Conservation (phyloP, 306 rosid species). For the Potentilla sterilis region DNA sequence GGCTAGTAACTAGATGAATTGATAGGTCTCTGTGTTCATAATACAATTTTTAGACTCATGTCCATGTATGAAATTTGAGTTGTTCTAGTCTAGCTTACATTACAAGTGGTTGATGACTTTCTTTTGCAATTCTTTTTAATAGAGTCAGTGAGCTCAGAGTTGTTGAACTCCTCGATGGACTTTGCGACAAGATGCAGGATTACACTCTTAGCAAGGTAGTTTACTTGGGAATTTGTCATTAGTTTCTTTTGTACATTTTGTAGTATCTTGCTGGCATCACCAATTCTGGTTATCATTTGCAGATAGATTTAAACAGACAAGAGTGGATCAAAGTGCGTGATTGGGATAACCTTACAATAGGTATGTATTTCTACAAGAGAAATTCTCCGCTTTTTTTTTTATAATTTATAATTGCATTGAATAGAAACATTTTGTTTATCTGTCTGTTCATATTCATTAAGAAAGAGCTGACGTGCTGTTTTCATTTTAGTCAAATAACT, state of each 20-base stretch:
- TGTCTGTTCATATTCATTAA: background rate
- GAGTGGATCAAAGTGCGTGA: conserved; percentile 74
- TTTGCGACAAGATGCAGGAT: conserved; percentile 94
- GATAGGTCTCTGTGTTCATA: background rate
- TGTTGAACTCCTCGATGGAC: conserved; percentile 92
- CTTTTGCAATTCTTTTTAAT: conserved; percentile 24
- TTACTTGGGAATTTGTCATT: background rate
- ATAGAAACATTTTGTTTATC: background rate
- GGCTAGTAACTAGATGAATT: background rate
- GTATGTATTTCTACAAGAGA: conserved; percentile 41
- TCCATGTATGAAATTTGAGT: conserved; percentile 20
- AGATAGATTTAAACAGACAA: conserved; percentile 43
- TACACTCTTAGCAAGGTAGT: conserved; percentile 70
- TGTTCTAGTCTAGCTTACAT: background rate
- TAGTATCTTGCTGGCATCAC: background rate
- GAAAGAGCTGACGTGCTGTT: background rate
- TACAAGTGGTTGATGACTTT: conserved; percentile 3
- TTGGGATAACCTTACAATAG: conserved; percentile 67
- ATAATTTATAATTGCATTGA: background rate
- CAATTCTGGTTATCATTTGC: conserved; percentile 30
- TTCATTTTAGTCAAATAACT: background rate
- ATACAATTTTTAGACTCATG: too few relatives aligned
- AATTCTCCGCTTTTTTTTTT: background rate
- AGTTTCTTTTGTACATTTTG: background rate
- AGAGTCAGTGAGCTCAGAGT: conserved; percentile 87